A percentile compares a stretch with the other conserved stretches of the same genome.
These are phyloP conservation scores for Vitis rotundifolia DNA, from an alignment of 164 flowering plant species.

Conservation along the genomic window DNA sequence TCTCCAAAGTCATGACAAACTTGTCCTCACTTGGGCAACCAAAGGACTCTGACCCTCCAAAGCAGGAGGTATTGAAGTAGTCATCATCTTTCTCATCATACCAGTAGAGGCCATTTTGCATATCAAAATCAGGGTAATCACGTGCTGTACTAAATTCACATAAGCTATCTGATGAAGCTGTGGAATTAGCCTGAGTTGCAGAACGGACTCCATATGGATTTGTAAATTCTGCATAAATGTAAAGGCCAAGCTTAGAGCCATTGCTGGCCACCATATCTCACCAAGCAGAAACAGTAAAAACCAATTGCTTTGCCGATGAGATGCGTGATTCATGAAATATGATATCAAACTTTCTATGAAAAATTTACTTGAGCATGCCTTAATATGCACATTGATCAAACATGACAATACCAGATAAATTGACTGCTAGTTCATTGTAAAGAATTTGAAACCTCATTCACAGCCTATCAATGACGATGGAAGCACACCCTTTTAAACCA, in stretches of 20 bases:
- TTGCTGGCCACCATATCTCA: background rate
- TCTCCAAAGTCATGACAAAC: conserved; percentile 55
- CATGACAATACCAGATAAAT: background rate
- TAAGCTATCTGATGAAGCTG: conserved; percentile 64
- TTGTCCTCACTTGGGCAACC: conserved; percentile 73
- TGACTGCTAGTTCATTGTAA: background rate
- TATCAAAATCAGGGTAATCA: conserved; percentile 69
- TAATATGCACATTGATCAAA: background rate
- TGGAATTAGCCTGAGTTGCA: conserved; percentile 41
- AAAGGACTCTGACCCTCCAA: conserved; percentile 44
- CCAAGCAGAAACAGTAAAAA: background rate
- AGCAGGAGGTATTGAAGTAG: conserved; percentile 41
- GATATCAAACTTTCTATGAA: no score
- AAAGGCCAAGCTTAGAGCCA: conserved; percentile 1
- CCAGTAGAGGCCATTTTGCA: conserved; percentile 63
- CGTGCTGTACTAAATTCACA: conserved; percentile 93
- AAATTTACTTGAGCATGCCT: background rate
- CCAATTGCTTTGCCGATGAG: background rate
- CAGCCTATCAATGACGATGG: background rate
- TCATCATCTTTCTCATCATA: conserved; percentile 65
- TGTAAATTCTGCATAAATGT: conserved; percentile 52
- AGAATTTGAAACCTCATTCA: background rate
- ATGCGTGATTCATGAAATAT: background rate
- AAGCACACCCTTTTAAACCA: background rate
- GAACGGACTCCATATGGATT: conserved; percentile 80